Conservation (phyloP, 225 moss, liverwort and hornwort genomes). For the Takakia lepidozioides region DNA sequence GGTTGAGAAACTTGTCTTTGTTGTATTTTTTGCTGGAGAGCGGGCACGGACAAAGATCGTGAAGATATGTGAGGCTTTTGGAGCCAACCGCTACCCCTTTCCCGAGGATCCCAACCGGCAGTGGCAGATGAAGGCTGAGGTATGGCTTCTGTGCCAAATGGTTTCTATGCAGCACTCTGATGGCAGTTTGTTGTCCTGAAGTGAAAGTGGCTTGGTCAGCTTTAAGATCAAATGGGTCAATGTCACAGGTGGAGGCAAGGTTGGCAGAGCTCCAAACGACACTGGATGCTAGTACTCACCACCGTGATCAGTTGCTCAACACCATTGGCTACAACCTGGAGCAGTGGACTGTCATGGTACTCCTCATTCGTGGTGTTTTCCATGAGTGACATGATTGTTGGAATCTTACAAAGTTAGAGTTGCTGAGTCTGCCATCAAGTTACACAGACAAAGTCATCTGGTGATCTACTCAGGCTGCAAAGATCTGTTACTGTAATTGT, state of each 20-base stretch:
- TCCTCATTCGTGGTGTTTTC: no score
- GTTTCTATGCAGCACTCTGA: no score
- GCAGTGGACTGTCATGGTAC: constrained; percentile 90
- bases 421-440: no score
- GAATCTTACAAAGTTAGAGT: no score
- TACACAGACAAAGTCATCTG: no score
- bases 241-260: constrained; percentile 67
- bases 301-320: constrained; percentile 80
- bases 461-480: no score
- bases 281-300: constrained; percentile 80
- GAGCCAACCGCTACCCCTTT: constrained; percentile 88
- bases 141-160: no score
- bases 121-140: constrained; percentile 70
- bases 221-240: no score
- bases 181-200: no score
- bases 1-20: constrained; percentile 84
- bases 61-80: constrained; percentile 91
- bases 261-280: constrained; percentile 80
- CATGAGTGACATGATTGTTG: no score
- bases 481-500: no score
- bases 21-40: constrained; percentile 81
- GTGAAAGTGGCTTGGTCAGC: no score
- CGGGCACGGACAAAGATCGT: constrained; percentile 72
- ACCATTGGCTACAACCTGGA: constrained; percentile 80
- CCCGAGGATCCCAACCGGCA: constrained; percentile 65